Conservation (phyloP, 2,329 filamentous ascomycete species). For the Cladosporium sp. region DNA sequence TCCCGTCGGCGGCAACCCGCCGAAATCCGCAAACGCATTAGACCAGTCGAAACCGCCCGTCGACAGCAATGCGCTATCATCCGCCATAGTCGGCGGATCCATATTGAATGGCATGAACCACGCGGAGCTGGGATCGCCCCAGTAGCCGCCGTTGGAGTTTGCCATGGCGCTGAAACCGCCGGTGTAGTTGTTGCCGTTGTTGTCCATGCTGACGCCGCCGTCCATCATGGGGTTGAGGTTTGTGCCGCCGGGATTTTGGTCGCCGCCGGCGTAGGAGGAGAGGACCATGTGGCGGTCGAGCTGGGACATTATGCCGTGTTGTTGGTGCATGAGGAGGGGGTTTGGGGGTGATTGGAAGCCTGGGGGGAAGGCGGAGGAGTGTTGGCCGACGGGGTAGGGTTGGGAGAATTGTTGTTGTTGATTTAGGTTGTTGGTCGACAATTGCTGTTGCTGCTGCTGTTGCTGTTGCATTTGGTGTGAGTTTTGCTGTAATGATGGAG, state of each 20-base stretch:
- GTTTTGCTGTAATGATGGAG: conserved; percentile 23
- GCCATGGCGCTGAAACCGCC: conserved; percentile 20
- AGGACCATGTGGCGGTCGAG: conserved; percentile 77
- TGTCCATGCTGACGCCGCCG: conserved; percentile 21
- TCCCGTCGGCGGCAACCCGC: conserved; percentile 25
- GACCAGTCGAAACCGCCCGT: conserved; percentile 34
- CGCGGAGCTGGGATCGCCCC: conserved; percentile 56
- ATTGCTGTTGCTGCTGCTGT: conserved; percentile 22
- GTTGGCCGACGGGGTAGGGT: conserved; percentile 42
- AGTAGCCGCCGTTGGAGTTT: conserved; percentile 25
- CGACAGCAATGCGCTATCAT: conserved; percentile 37
- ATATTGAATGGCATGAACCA: conserved; percentile 96
- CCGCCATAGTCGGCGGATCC: conserved; percentile 61
- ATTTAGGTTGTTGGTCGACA: background rate
- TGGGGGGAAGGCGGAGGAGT: conserved; percentile 45
- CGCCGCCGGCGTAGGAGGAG: conserved; percentile 64
- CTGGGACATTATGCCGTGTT: conserved; percentile 61
- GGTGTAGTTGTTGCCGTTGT: background rate
- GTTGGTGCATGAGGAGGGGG: conserved; percentile 32
- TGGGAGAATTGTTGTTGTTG: conserved; percentile 21
- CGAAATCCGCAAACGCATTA: conserved; percentile 30
- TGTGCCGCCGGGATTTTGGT: conserved; percentile 40
- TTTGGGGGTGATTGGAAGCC: conserved; percentile 33
- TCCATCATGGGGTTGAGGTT: conserved; percentile 21
- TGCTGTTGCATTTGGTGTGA: conserved; percentile 23